Base-by-base conservation (phyloP, 2,329 filamentous ascomycete genomes). In the Chaetomium sp. region DNA sequence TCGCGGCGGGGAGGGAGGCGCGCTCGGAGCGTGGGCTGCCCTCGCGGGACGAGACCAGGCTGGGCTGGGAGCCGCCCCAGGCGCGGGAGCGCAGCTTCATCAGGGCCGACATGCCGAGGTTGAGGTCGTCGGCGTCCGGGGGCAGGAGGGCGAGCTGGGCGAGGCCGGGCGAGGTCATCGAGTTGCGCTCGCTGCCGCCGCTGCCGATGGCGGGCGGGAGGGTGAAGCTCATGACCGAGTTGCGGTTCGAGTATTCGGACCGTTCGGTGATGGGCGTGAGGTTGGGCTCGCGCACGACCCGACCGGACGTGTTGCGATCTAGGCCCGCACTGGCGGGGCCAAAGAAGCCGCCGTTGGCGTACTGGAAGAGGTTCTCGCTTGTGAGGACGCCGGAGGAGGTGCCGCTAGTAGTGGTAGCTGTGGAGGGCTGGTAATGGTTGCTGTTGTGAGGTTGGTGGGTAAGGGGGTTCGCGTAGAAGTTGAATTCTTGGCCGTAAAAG, bases 401-500 rank as follows among this genome's bases (percentile, higher is more conserved):
- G 57, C 13, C 64, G 47, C 16, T 47, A 4, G 61, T 42, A 29
- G 62, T 63, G 38, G 16, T 23, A 2, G 61, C 31, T 25, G 62
- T 25, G 6, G 61, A 56, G 23, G 65, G 79, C 7, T 81, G 78
- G 47, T 80, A 79, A 62, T 79, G 78, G 33, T 78, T 80, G 23
- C 81, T 82, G 55, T 81, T 75, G 47, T 76, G 77, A 0, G 77
- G 50, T 19, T 57, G 74, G 12, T 78, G 75, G 19, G 74, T 74
- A 5, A 78, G 70, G 0, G 86, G 84, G 1, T 82, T 81, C 1
- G 93, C 92, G 75, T 97, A 99, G 76, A 99, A 99, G 0, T 93
- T 93, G 73, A 99, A 99, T 75, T 99, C 95, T 70, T 93, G 90
- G 0, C 95, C 95, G 73, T 99, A 99, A 80, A 95, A 96, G 0